These are phyloP conservation scores for Aspergillus nanangensis DNA, from an alignment of 495 filamentous ascomycete genomes.

Conservation along the genomic window DNA sequence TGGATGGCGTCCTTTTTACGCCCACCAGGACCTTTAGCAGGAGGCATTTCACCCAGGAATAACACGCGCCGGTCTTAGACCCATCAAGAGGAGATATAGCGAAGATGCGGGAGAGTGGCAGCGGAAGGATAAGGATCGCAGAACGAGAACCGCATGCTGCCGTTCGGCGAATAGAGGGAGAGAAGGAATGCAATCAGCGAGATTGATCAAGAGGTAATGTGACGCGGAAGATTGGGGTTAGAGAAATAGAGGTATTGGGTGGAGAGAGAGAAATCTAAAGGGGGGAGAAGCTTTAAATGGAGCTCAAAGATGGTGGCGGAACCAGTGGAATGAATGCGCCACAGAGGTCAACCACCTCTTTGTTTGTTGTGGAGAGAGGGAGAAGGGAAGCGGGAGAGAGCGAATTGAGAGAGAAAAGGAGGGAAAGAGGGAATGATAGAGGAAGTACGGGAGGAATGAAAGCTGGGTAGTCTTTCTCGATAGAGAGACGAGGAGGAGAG, in stretches of 20 bases:
- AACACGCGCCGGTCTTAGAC: not conserved
- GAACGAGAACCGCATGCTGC: not conserved
- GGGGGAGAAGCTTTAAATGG: no score
- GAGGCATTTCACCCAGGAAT: slow-evolving; percentile 16
- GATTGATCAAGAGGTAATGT: slow-evolving; percentile 8
- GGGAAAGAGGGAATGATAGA: not conserved
- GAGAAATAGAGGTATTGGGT: no score
- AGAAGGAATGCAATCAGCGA: not conserved
- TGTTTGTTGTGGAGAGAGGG: not conserved
- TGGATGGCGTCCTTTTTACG: slow-evolving; percentile 29
- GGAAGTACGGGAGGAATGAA: not conserved
- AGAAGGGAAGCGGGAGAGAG: not conserved
- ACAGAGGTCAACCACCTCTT: not conserved
- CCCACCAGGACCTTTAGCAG: slow-evolving; percentile 18
- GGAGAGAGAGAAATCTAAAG: not conserved
- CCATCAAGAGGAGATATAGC: slow-evolving; percentile 8
- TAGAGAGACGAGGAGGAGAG: slow-evolving; percentile 1
- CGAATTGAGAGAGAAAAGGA: not conserved
- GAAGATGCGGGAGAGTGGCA: not conserved
- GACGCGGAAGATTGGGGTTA: not conserved
- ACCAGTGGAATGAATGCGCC: not conserved
- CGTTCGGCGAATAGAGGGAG: not conserved
- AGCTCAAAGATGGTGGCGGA: not conserved
- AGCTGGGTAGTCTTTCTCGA: not conserved
- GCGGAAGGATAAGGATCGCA: slow-evolving; percentile 14